These are phyloP conservation scores for Cyclaneusma minus DNA, from an alignment of 2,329 filamentous ascomycete species.

Conservation along the genomic window DNA sequence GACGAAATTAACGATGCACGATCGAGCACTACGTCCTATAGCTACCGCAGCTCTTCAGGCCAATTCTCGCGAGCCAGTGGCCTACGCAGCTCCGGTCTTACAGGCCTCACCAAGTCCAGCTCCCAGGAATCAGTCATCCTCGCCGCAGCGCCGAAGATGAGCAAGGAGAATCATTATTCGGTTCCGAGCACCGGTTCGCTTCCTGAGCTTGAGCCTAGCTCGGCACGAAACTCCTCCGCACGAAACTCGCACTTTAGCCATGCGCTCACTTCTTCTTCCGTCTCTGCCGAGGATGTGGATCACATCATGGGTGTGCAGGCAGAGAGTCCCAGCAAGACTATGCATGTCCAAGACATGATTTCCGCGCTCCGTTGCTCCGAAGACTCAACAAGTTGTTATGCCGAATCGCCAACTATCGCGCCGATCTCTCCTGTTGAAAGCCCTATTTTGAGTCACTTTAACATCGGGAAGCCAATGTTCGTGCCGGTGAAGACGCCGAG, in stretches of 20 bases:
- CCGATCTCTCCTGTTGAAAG: too few relatives aligned
- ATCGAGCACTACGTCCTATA: slow-evolving; percentile 17
- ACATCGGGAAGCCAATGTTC: too few relatives aligned
- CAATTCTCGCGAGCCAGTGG: slow-evolving; percentile 16
- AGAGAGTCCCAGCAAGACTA: slow-evolving; percentile 2
- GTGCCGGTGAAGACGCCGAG: too few relatives aligned
- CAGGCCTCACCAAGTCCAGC: slow-evolving; percentile 11
- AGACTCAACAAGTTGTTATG: slow-evolving; percentile 7
- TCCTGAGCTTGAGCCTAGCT: slow-evolving; percentile 17
- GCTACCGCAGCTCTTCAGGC: slow-evolving; percentile 15
- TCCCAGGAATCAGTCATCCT: slow-evolving; percentile 15
- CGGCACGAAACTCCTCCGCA: slow-evolving; percentile 1
- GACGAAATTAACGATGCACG: slow-evolving; percentile 14
- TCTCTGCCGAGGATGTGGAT: slow-evolving; percentile 1
- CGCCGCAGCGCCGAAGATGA: slow-evolving; percentile 7
- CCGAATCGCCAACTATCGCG: slow-evolving; percentile 2
- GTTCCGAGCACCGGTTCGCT: slow-evolving; percentile 15
- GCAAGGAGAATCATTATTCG: slow-evolving; percentile 12
- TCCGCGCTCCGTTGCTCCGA: slow-evolving; percentile 1
- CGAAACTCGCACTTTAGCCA: slow-evolving; percentile 4
- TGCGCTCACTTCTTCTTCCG: slow-evolving; percentile 6
- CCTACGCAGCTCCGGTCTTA: slow-evolving; percentile 14
- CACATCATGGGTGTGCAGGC: not conserved
- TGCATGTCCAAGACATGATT: slow-evolving; percentile 5
- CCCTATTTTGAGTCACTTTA: too few relatives aligned